These are phyloP conservation scores for Arachis hypogaea DNA, from an alignment of 306 rosid genomes.

Conservation along the genomic window DNA sequence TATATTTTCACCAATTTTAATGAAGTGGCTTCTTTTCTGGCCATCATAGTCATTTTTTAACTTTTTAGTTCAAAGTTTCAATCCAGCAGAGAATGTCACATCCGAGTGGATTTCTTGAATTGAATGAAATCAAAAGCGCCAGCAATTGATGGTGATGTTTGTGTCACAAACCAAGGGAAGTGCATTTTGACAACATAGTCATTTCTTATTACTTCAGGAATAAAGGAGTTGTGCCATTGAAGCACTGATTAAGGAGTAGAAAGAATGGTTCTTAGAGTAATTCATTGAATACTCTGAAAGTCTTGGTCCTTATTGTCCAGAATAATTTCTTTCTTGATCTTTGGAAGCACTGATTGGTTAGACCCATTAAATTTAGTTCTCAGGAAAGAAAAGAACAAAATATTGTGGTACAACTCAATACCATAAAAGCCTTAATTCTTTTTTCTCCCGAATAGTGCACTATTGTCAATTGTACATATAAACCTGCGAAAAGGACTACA, in stretches of 20 bases:
- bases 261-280: no score
- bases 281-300: neutral
- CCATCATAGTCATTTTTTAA: neutral
- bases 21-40: slow-evolving; percentile 48
- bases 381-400: neutral
- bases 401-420: neutral
- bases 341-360: neutral
- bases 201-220: no score
- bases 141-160: neutral
- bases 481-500: neutral
- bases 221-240: no score
- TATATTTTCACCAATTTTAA: slow-evolving; percentile 43
- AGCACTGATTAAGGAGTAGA: no score
- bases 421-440: neutral
- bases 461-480: no score
- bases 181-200: no score
- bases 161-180: neutral
- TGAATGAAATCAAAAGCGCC: neutral
- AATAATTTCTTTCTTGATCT: neutral
- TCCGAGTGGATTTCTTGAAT: neutral
- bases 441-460: neutral
- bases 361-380: neutral
- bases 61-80: neutral
- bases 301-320: neutral
- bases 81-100: neutral